Percentiles rank a stretch among this genome's conserved stretches.
phyloP scores from a whole-genome alignment of 2,329 filamentous ascomycete species.

The Neonectria ditissima region DNA sequence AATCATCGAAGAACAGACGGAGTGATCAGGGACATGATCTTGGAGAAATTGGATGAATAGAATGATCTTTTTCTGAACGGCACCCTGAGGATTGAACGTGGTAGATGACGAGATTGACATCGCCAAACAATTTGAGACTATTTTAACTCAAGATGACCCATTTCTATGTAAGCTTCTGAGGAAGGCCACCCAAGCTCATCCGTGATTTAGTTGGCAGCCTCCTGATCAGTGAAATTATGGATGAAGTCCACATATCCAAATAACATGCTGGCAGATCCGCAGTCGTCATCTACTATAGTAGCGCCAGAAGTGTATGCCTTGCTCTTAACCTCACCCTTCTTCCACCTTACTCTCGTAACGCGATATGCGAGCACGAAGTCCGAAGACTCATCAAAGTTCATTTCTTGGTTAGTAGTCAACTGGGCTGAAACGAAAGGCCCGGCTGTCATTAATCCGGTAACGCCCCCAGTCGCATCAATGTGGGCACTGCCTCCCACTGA shows the following conservation, averaged over 20 bases:
- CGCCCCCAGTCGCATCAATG: too few species aligned
- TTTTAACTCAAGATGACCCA: neutral
- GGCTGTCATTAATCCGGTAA: too few species aligned
- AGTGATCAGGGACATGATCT: too few species aligned
- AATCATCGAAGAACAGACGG: too few species aligned
- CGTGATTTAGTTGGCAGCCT: neutral
- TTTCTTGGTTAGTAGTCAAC: neutral
- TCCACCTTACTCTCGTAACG: neutral
- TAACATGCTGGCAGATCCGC: neutral
- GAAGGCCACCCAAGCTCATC: neutral
- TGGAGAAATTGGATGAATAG: too few species aligned
- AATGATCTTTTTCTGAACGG: too few species aligned
- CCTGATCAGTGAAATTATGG: neutral
- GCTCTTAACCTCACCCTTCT: neutral
- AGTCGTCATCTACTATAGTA: neutral
- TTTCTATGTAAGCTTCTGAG: neutral
- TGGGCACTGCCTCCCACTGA: too few species aligned
- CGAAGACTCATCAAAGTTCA: neutral
- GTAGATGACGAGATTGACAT: too few species aligned
- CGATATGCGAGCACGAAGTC: neutral
- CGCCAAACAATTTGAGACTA: too few species aligned
- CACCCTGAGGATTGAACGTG: too few species aligned
- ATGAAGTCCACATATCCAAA: neutral
- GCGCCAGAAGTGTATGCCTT: neutral
- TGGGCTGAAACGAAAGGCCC: too few species aligned